Evolutionary conservation across 805 yeast species (phyloP).

Genomic region (Myxozyma vanderwaltii): DNA sequence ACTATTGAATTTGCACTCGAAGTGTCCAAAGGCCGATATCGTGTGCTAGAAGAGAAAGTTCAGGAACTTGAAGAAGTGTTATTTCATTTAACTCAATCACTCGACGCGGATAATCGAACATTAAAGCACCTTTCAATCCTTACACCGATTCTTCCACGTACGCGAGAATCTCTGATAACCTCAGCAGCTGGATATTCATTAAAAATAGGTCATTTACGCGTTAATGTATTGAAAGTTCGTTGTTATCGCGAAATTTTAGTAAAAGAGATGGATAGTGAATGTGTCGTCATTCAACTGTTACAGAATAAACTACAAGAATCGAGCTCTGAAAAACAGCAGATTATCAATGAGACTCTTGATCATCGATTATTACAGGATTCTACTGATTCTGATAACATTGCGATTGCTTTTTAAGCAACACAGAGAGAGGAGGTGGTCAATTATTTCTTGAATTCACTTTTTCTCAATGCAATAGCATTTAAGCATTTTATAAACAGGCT

Average conservation of each 20-base stretch:
- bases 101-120: slow-evolving; percentile 45
- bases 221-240: slow-evolving; percentile 52
- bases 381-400: not conserved
- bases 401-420: not conserved
- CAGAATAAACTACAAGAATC: not conserved
- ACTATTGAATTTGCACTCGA: slow-evolving; percentile 17
- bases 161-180: slow-evolving; percentile 52
- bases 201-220: slow-evolving; percentile 59
- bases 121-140: slow-evolving; percentile 49
- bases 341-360: not conserved
- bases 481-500: too few relatives aligned
- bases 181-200: slow-evolving; percentile 54
- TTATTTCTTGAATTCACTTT: too few relatives aligned
- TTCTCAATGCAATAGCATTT: too few relatives aligned
- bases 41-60: slow-evolving; percentile 41
- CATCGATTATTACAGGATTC: not conserved
- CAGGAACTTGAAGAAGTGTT: slow-evolving; percentile 44
- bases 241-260: slow-evolving; percentile 47
- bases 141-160: slow-evolving; percentile 58
- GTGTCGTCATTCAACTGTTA: slow-evolving; percentile 6
- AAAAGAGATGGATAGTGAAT: slow-evolving; percentile 37
- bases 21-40: slow-evolving; percentile 36
- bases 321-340: not conserved
- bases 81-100: slow-evolving; percentile 39
- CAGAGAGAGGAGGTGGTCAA: not conserved